phyloP scores from a whole-genome alignment of 306 rosid genomes.

The Rosa rugosa region DNA sequence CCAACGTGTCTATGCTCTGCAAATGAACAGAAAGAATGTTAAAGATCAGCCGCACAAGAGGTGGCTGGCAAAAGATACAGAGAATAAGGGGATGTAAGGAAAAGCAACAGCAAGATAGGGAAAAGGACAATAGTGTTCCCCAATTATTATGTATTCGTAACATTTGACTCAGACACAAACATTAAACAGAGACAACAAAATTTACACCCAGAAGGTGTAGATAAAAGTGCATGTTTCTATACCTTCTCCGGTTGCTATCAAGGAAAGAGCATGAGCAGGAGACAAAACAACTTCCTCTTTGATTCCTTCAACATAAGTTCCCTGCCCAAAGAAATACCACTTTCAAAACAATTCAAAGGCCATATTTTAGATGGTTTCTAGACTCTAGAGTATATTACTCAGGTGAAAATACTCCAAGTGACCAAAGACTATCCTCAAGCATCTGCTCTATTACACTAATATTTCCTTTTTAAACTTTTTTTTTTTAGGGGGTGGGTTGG shows the following conservation, averaged over 20 bases:
- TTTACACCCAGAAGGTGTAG: conserved; percentile 6
- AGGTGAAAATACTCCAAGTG: not conserved
- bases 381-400: not conserved
- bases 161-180: not conserved
- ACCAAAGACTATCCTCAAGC: conserved; percentile 6
- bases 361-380: not conserved
- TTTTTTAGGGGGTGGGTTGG: not conserved
- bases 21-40: conserved; percentile 27
- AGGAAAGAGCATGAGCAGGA: conserved; percentile 90
- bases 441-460: not conserved
- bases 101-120: not conserved
- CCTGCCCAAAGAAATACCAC: conserved; percentile 44
- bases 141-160: not conserved
- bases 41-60: conserved; percentile 25
- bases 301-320: conserved; percentile 89
- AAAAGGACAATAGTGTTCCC: not conserved
- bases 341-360: conserved; percentile 10
- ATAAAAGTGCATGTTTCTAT: not conserved
- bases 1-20: conserved; percentile 95
- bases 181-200: not conserved
- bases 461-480: not conserved
- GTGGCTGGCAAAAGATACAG: conserved; percentile 6
- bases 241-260: conserved; percentile 96
- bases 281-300: conserved; percentile 92
- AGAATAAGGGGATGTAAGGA: not conserved